Evolutionary conservation across 805 yeast genomes (phyloP).

Genomic region (Spathaspora gorwiae): DNA sequence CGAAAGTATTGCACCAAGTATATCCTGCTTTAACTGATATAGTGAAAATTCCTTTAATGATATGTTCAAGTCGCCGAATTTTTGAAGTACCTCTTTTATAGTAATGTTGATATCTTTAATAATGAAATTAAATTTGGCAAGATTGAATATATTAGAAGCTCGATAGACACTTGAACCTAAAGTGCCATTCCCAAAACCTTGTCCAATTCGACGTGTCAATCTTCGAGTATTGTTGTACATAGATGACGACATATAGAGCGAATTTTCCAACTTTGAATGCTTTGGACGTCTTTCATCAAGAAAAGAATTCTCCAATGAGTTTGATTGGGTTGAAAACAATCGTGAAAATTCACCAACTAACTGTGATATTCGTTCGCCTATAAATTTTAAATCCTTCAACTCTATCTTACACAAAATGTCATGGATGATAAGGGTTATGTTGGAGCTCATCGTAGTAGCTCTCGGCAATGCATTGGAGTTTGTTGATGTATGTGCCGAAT

Average conservation of each 20-base stretch:
- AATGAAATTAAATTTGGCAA: conserved; percentile 31
- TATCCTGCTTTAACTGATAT: conserved; percentile 15
- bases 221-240: not conserved
- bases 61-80: conserved; percentile 24
- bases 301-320: conserved; percentile 3
- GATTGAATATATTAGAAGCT: conserved; percentile 24
- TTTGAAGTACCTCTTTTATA: conserved; percentile 13
- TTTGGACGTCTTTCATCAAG: not conserved
- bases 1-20: conserved; percentile 19
- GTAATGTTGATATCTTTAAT: conserved; percentile 16
- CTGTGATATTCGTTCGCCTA: conserved; percentile 8
- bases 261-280: not conserved
- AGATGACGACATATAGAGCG: conserved; percentile 1
- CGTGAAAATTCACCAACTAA: conserved; percentile 6
- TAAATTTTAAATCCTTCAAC: conserved; percentile 6
- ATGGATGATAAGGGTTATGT: conserved; percentile 11
- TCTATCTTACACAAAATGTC: conserved; percentile 11
- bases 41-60: conserved; percentile 12
- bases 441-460: conserved; percentile 13
- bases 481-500: conserved; percentile 8
- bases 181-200: not conserved
- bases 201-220: not conserved
- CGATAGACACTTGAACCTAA: not conserved
- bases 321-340: conserved; percentile 5
- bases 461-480: conserved; percentile 15